Evolutionary conservation across 2,329 filamentous ascomycete species (phyloP).

Genomic region (Nigrospora osmanthi): DNA sequence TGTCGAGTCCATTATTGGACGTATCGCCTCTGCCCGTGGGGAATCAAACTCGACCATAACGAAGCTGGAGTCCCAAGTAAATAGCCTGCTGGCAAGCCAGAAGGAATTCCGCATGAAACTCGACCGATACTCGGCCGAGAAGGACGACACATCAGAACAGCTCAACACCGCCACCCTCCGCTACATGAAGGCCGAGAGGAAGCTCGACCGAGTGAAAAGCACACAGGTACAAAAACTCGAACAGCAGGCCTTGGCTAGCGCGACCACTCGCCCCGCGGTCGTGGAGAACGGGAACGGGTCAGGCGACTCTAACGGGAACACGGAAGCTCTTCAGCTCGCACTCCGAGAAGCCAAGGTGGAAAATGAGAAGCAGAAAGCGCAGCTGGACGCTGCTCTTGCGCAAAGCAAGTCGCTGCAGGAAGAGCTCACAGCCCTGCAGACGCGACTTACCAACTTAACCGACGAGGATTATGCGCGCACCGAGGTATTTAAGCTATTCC

Average conservation of each 20-base stretch:
- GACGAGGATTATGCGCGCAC: constrained; percentile 94
- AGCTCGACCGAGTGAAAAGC: constrained; percentile 83
- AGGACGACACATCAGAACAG: constrained; percentile 77
- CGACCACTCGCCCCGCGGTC: constrained; percentile 37
- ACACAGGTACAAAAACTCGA: constrained; percentile 86
- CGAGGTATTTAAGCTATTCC: constrained; percentile 88
- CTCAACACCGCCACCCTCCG: constrained; percentile 82
- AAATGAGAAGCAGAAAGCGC: constrained; percentile 78
- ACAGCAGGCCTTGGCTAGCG: constrained; percentile 73
- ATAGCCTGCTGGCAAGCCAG: constrained; percentile 68
- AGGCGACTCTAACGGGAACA: constrained; percentile 46
- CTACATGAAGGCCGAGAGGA: constrained; percentile 94
- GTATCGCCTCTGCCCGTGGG: constrained; percentile 42
- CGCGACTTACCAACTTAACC: constrained; percentile 61
- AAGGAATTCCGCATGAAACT: constrained; percentile 74
- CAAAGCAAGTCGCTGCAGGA: constrained; percentile 70
- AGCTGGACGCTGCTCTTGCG: constrained; percentile 69
- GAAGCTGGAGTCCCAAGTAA: constrained; percentile 68
- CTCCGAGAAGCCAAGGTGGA: constrained; percentile 72
- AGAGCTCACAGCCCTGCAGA: constrained; percentile 68
- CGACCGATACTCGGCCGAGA: constrained; percentile 68
- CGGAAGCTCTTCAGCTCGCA: constrained; percentile 63
- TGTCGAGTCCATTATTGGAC: constrained; percentile 60
- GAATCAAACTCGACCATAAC: constrained; percentile 59
- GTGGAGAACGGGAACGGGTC: constrained; percentile 45